Evolutionary conservation across 768 basidiomycete genomes (phyloP).

Genomic region (Mycena venus): DNA sequence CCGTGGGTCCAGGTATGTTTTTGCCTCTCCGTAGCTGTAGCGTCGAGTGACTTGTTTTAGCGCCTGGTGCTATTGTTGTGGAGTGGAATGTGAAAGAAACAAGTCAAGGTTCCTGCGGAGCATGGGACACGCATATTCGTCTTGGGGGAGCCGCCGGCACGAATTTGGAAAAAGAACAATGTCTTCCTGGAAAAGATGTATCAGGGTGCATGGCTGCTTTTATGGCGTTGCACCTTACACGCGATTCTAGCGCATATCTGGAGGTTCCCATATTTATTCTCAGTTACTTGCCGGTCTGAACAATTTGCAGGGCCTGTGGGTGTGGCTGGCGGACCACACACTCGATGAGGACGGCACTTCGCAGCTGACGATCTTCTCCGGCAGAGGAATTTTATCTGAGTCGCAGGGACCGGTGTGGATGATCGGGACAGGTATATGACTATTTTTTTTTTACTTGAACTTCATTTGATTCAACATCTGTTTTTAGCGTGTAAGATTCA

Average conservation of each 20-base stretch:
- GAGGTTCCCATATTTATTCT: conserved; percentile 58
- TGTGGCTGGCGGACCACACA: conserved; percentile 87
- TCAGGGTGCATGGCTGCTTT: conserved; percentile 73
- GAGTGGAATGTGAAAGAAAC: conserved; percentile 77
- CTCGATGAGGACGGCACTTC: conserved; percentile 65
- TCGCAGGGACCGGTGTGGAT: conserved; percentile 86
- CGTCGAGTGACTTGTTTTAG: conserved; percentile 32
- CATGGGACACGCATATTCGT: conserved; percentile 72
- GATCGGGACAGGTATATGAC: conserved; percentile 73
- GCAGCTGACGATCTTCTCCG: conserved; percentile 71
- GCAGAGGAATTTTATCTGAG: conserved; percentile 83
- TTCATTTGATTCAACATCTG: conserved; percentile 32
- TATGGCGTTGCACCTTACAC: conserved; percentile 72
- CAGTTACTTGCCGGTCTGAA: neutral
- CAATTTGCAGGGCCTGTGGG: conserved; percentile 72
- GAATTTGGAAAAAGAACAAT: conserved; percentile 61
- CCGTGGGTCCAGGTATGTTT: conserved; percentile 36
- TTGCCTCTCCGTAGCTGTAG: neutral
- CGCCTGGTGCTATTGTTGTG: conserved; percentile 74
- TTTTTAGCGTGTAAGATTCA: neutral
- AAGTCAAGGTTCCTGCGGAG: conserved; percentile 66
- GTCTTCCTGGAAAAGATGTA: conserved; percentile 57
- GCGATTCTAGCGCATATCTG: conserved; percentile 67
- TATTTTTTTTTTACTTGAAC: conserved; percentile 32
- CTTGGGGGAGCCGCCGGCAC: conserved; percentile 66